Evolutionary conservation across 306 rosid species (phyloP), one percentile per base, ranked within the genome.

Genomic region (Quercus wislizeni): DNA sequence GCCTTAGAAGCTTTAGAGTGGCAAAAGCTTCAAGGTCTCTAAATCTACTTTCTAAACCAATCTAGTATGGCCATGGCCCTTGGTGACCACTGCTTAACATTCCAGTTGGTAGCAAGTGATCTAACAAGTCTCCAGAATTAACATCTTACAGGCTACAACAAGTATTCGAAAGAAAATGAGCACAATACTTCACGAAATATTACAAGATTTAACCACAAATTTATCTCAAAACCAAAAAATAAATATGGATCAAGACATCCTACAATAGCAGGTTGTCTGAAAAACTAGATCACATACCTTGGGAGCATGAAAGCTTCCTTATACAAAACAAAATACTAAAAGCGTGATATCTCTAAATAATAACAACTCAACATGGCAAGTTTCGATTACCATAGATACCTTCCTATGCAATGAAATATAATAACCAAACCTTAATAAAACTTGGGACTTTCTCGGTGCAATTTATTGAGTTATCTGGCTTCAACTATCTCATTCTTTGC

Each of bases 401-500:
- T 64, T 23, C 21, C 81, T 38, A 23, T 20, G 69, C 65, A 62
- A 79, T 28, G 73, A 52, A 55, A 74, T 2, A 70, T 49, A 62
- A 78, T 64, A 76, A 74, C 70, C 55, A 20, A 62, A 61, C n/a
- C 31, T 81, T 63, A 41, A 54, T 58, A 77, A 56, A 62, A 64
- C 62, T 56, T 62, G 49, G 76, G 79, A 70, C 72, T 71, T 81
- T 19, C 15, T 2, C 25, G 58, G 6, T 55, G 75, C 71, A 57
- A 79, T 38, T 35, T 43, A 71, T 19, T 55, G n/a, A 76, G 62
- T 74, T 52, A 61, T 74, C 11, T 20, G 31, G 74, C 71, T 15
- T 43, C 19, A 17, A 31, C 59, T 20, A 49, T 59, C 74, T 89
- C 75, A 89, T 68, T 93, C 97, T 76, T 91, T 95, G 81, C 96